Base-by-base conservation (phyloP, 2,329 filamentous ascomycete genomes). In the Dendryphion nanum region DNA sequence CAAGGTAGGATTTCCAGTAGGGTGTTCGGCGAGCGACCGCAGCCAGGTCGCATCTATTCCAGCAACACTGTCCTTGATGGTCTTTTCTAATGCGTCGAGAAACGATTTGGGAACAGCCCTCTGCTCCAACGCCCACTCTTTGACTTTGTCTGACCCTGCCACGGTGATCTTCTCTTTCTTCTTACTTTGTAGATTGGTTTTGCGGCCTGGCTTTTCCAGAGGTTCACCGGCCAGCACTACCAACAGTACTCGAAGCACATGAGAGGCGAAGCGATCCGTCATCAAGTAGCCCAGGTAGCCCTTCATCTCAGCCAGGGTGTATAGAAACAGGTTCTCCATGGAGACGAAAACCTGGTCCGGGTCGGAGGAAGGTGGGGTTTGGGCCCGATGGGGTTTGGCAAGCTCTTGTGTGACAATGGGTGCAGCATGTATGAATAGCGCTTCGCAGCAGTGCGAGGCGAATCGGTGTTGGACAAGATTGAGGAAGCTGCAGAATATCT, bases 381-480 rank as follows among this genome's bases (percentile, higher is more conserved):
- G 44, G 16, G 50, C n/a, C 63, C 63, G 51, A 59, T 71, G 30
- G 61, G 77, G 48, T 61, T 75, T 64, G 5, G 70, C 66, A 13
- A 87, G 67, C 66, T 95, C 90, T 44, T 83, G 74, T 12, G 85
- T 85, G 24, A 95, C 86, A 8, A 85, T 70, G 1, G 86, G 84
- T 0, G 90, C 90, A 2, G 87, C 85, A 48, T 86, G 81, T 33
- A 90, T 74, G 64, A 98, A 97, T 20, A 98, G 76, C 18, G 88
- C 88, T 70, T 98, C 93, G 63, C 90, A 96, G 69, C 91, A 97
- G 71, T 98, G 93, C 44, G 90, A 95, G 4, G 93, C 93, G 58
- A 98, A 98, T 14, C 93, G 85, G 69, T 98, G 93, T 63, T 94
- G 90, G 35, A 96, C 83, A 18, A 98, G 78, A 54, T 90, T 85